Conservation (phyloP, 2,329 filamentous ascomycete genomes). For the Pseudofabraea citricarpa region DNA sequence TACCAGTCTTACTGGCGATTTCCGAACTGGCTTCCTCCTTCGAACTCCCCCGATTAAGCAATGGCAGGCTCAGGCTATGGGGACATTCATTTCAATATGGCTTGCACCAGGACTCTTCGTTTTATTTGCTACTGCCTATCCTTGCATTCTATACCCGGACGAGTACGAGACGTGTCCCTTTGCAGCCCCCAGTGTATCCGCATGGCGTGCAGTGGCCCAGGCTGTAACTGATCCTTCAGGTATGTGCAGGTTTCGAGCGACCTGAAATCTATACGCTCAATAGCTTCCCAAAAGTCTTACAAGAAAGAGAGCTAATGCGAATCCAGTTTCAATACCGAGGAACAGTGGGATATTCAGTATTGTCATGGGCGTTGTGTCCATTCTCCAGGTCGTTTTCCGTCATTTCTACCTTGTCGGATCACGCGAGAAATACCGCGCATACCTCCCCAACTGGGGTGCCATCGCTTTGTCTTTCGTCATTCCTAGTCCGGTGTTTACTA, state of each 20-base stretch:
- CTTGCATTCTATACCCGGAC: slow-evolving; percentile 53
- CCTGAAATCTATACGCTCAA: too few relatives aligned
- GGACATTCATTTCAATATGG: slow-evolving; percentile 60
- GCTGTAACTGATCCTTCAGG: slow-evolving; percentile 56
- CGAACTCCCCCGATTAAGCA: slow-evolving; percentile 60
- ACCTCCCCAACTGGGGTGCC: slow-evolving; percentile 59
- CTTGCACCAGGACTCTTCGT: slow-evolving; percentile 63
- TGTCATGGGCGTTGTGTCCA: slow-evolving; percentile 46
- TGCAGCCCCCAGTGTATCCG: slow-evolving; percentile 55
- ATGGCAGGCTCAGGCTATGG: slow-evolving; percentile 60
- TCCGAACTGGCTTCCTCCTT: slow-evolving; percentile 64
- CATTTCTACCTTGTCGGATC: slow-evolving; percentile 49
- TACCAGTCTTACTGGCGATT: slow-evolving; percentile 53
- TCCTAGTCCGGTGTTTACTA: slow-evolving; percentile 50
- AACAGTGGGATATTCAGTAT: slow-evolving; percentile 54
- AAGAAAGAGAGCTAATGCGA: too few relatives aligned
- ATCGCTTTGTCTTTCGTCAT: slow-evolving; percentile 55
- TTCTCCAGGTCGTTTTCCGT: slow-evolving; percentile 45
- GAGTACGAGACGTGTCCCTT: slow-evolving; percentile 50
- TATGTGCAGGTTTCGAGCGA: too few relatives aligned
- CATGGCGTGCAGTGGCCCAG: slow-evolving; percentile 61
- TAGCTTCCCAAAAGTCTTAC: too few relatives aligned
- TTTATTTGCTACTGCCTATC: slow-evolving; percentile 63
- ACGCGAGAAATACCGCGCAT: slow-evolving; percentile 48
- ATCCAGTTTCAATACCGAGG: slow-evolving; percentile 50